A percentile compares a stretch with the other conserved stretches of the same genome.
Conservation (phyloP, 768 basidiomycete genomes). For the Coprinellus micaceus region DNA sequence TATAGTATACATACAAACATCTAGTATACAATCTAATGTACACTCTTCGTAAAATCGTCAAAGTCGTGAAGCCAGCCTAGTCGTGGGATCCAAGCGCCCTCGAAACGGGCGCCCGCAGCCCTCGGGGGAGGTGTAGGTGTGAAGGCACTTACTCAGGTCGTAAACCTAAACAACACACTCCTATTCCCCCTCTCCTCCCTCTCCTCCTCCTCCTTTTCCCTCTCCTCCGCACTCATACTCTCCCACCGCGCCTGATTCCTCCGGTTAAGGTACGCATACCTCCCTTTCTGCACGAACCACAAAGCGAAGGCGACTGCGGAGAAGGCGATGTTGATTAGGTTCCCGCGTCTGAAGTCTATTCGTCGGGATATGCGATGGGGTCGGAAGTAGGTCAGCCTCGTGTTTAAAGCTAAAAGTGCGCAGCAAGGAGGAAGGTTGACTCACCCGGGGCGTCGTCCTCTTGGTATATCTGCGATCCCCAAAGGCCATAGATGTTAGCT, state of each 20-base stretch:
- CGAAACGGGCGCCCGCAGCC: no score
- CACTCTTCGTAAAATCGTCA: no score
- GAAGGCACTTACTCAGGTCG: slow-evolving; percentile 23
- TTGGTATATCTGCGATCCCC: slow-evolving; percentile 35
- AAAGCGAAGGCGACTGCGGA: slow-evolving; percentile 27
- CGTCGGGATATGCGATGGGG: no score
- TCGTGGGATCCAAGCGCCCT: no score
- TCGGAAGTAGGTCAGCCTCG: neutral
- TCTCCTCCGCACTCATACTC: slow-evolving; percentile 21
- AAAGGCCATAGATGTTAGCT: slow-evolving; percentile 29
- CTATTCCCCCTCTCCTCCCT: slow-evolving; percentile 30
- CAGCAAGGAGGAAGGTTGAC: neutral
- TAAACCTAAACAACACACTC: slow-evolving; percentile 32
- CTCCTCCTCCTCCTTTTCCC: slow-evolving; percentile 22
- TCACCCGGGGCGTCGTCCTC: slow-evolving; percentile 34
- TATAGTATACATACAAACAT: no score
- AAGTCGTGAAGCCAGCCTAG: no score
- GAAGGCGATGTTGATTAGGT: slow-evolving; percentile 34
- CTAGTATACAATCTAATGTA: no score
- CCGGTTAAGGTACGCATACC: slow-evolving; percentile 26
- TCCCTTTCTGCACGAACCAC: slow-evolving; percentile 32
- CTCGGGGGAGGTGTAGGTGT: no score
- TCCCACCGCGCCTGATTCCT: slow-evolving; percentile 19
- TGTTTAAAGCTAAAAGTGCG: no score
- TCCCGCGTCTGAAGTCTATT: slow-evolving; percentile 32